Percentiles rank a stretch among this genome's conserved stretches.
phyloP scores from a whole-genome alignment of 371 early-diverging fungal genomes.

The Zychaea mexicana region DNA sequence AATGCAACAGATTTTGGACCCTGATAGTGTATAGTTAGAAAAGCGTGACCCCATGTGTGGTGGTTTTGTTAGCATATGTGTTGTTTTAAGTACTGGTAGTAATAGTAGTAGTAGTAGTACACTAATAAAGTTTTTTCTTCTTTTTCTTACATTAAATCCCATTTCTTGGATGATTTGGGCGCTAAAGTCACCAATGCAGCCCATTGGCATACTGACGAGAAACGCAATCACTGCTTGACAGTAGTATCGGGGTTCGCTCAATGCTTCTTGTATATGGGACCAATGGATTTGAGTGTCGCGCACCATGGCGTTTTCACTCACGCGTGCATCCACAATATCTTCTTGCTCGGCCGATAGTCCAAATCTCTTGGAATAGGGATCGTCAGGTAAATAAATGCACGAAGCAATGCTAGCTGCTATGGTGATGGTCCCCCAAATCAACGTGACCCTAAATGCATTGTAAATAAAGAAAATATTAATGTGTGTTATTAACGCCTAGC shows the following conservation, averaged over 20 bases:
- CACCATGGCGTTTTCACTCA: constrained; percentile 31
- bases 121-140: too few relatives aligned
- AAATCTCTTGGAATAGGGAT: constrained; percentile 26
- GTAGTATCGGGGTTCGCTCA: not conserved
- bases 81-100: not conserved
- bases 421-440: constrained; percentile 32
- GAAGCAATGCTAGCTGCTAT: constrained; percentile 20
- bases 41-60: too few relatives aligned
- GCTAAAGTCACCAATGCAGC: not conserved
- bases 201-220: not conserved
- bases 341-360: constrained; percentile 35
- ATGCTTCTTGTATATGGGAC: not conserved
- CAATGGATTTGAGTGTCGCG: constrained; percentile 15
- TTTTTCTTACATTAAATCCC: constrained; percentile 8
- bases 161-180: constrained; percentile 3
- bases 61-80: not conserved
- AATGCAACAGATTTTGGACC: constrained; percentile 1
- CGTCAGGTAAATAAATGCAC: constrained; percentile 37
- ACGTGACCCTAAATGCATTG: constrained; percentile 29
- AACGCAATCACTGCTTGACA: not conserved
- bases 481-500: too few relatives aligned
- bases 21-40: not conserved
- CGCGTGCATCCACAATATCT: constrained; percentile 34
- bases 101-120: too few relatives aligned
- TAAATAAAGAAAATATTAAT: too few relatives aligned